A percentile compares a stretch with the other conserved stretches of the same genome.
Conservation (phyloP, 257 asterid genomes). For the Ocimum tenuiflorum region DNA sequence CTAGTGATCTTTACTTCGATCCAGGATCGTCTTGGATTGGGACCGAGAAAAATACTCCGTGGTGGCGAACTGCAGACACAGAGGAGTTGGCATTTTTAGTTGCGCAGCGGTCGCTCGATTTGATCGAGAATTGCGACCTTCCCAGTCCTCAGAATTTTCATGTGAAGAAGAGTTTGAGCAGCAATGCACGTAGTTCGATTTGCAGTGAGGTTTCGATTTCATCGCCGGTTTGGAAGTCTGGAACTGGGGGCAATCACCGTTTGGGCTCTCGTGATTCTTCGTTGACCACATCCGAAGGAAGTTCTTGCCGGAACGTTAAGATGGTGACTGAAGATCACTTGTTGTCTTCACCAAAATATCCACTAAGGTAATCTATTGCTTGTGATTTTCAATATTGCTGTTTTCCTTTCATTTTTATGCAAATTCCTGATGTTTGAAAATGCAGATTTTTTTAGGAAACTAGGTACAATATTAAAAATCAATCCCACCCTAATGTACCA, state of each 20-base stretch:
- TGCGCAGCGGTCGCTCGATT: constrained; percentile 50
- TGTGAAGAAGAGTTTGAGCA: constrained; percentile 33
- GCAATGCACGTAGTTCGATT: constrained; percentile 15
- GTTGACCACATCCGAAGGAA: constrained; percentile 15
- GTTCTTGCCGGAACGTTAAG: constrained; percentile 20
- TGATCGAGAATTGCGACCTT: constrained; percentile 81
- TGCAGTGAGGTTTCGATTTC: constrained; percentile 18
- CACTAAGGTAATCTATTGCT: constrained; percentile 33
- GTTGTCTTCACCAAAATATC: constrained; percentile 19
- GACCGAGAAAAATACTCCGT: constrained; percentile 46
- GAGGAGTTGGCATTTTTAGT: constrained; percentile 72
- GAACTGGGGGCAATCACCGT: constrained; percentile 1
- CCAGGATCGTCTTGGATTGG: constrained; percentile 50
- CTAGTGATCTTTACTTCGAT: constrained; percentile 33
- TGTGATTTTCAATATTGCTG: background rate
- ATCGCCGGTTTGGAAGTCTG: constrained; percentile 15
- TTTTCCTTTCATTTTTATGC: background rate
- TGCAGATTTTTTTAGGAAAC: too few species aligned
- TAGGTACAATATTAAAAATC: too few species aligned
- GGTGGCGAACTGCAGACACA: constrained; percentile 89
- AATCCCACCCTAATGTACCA: too few species aligned
- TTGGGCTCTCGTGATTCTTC: constrained; percentile 7
- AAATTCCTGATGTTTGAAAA: background rate
- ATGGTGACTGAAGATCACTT: constrained; percentile 21
- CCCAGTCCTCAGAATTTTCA: constrained; percentile 54